Evolutionary conservation across 2,329 filamentous ascomycete species (phyloP).

Genomic region (Exophiala dermatitidis): DNA sequence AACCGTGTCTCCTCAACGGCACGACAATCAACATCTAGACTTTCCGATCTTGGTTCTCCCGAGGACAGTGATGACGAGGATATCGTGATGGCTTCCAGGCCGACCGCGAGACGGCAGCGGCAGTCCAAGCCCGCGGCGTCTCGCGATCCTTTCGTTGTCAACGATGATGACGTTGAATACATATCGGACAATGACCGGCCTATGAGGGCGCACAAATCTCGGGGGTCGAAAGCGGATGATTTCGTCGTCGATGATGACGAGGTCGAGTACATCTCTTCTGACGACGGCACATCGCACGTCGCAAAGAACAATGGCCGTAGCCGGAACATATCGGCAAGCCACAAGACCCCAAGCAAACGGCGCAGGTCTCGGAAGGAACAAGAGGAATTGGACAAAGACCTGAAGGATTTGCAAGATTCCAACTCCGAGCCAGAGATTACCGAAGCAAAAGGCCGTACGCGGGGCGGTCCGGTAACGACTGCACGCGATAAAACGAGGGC

Average conservation of each 20-base stretch:
- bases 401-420: slow-evolving; percentile 41
- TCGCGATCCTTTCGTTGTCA: slow-evolving; percentile 26
- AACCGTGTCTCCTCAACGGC: neutral
- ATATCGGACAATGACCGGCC: slow-evolving; percentile 18
- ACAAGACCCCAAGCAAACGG: slow-evolving; percentile 4
- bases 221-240: slow-evolving; percentile 26
- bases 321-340: neutral
- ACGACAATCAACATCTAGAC: neutral
- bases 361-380: slow-evolving; percentile 29
- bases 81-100: slow-evolving; percentile 18
- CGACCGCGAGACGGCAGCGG: slow-evolving; percentile 5
- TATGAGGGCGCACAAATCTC: slow-evolving; percentile 27
- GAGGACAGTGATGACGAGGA: slow-evolving; percentile 32
- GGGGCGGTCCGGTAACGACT: slow-evolving; percentile 36
- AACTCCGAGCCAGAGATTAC: slow-evolving; percentile 27
- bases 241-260: slow-evolving; percentile 23
- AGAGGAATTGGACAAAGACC: slow-evolving; percentile 41
- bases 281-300: neutral
- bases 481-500: slow-evolving; percentile 35
- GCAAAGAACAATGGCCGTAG: neutral
- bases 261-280: neutral
- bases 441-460: slow-evolving; percentile 36
- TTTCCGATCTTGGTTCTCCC: slow-evolving; percentile 25
- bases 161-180: slow-evolving; percentile 23
- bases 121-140: slow-evolving; percentile 20